Conservation (phyloP, 2,329 filamentous ascomycete species). For the Tolypocladium ovalisporum region DNA sequence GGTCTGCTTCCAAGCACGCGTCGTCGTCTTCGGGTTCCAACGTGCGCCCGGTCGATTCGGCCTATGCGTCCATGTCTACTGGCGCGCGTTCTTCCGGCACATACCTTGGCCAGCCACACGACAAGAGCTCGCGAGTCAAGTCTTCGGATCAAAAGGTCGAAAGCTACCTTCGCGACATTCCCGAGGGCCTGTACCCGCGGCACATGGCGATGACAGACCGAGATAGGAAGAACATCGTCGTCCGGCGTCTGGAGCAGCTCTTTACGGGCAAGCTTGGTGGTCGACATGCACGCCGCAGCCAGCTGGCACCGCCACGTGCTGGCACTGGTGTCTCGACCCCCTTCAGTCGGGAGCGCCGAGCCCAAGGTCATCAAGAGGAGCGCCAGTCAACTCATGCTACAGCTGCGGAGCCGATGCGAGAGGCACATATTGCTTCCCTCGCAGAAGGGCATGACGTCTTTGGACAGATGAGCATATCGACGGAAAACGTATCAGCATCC, state of each 20-base stretch:
- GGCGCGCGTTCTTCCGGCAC: constrained; percentile 33
- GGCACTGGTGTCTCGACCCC: constrained; percentile 6
- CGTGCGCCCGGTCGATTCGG: constrained; percentile 45
- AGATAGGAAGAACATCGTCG: constrained; percentile 66
- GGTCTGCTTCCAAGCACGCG: constrained; percentile 38
- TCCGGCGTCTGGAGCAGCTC: constrained; percentile 65
- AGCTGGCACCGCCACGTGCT: constrained; percentile 7
- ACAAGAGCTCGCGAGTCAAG: constrained; percentile 21
- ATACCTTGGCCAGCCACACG: constrained; percentile 24
- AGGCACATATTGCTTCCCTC: constrained; percentile 34
- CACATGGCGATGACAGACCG: constrained; percentile 56
- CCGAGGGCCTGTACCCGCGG: constrained; percentile 54
- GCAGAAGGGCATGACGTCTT: constrained; percentile 17
- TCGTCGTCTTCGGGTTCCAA: constrained; percentile 43
- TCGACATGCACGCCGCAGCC: constrained; percentile 21
- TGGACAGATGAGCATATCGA: constrained; percentile 28
- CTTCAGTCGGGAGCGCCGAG: constrained; percentile 15
- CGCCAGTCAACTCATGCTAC: constrained; percentile 11
- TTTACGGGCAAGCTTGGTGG: constrained; percentile 60
- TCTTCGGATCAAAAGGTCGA: constrained; percentile 52
- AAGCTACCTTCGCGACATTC: constrained; percentile 62
- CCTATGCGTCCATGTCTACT: constrained; percentile 57
- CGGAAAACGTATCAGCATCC: constrained; percentile 32
- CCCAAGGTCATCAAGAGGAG: constrained; percentile 14
- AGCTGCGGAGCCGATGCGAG: constrained; percentile 26